These are phyloP conservation scores for Nematocida major DNA, from an alignment of 371 early-diverging fungal species.

Conservation along the genomic window DNA sequence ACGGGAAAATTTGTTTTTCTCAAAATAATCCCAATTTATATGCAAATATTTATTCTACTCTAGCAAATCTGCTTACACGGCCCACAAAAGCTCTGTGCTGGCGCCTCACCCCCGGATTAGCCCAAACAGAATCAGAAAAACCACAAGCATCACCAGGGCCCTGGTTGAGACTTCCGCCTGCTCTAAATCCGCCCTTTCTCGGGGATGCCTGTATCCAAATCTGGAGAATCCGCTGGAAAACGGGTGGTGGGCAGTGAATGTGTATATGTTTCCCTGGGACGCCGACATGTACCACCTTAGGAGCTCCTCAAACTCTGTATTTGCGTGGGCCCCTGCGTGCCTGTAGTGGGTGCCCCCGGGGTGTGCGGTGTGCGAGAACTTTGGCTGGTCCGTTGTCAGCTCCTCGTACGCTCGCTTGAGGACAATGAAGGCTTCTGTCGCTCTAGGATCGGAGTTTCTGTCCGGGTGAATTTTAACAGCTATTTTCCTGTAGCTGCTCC, in stretches of 20 bases:
- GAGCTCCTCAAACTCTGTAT: not conserved
- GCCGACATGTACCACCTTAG: not conserved
- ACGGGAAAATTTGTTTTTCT: no score
- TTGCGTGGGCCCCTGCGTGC: not conserved
- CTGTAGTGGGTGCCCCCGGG: not conserved
- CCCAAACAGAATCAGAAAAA: no score
- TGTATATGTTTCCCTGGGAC: not conserved
- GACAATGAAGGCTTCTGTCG: constrained; percentile 28
- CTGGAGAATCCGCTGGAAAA: no score
- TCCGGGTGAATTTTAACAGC: constrained; percentile 85
- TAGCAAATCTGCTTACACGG: no score
- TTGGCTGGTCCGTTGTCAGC: not conserved
- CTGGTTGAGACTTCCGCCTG: no score
- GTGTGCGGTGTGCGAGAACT: not conserved
- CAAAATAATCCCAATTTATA: not conserved
- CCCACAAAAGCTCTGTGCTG: no score
- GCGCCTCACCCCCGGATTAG: no score
- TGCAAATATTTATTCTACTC: no score
- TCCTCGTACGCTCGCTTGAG: constrained; percentile 39
- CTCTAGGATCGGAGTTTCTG: constrained; percentile 67
- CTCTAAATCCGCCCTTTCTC: no score
- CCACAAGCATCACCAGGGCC: no score
- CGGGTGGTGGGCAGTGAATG: no score
- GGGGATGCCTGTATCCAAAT: no score
- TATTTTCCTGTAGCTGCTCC: constrained; percentile 87